These are phyloP conservation scores for Pulveroboletus frians DNA, from an alignment of 768 basidiomycete species.

Conservation along the genomic window DNA sequence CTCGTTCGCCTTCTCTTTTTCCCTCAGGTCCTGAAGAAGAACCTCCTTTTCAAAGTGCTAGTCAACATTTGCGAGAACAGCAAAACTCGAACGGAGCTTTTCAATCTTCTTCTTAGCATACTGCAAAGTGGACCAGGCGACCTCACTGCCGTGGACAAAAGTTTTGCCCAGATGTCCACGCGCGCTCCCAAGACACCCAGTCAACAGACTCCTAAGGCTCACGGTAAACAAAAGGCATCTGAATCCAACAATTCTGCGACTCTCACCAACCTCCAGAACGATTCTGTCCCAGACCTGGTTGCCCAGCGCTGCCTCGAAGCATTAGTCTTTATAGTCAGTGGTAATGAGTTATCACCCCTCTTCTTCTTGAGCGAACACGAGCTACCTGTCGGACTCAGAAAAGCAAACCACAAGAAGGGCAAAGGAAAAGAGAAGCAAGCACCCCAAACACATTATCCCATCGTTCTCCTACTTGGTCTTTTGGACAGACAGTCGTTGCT, in stretches of 20 bases:
- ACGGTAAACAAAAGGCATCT: slow-evolving; percentile 65
- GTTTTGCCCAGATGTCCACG: slow-evolving; percentile 87
- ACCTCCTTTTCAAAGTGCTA: slow-evolving; percentile 80
- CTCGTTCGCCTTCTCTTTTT: slow-evolving; percentile 93
- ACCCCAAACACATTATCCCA: slow-evolving; percentile 81
- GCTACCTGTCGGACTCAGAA: slow-evolving; percentile 70
- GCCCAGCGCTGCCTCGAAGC: slow-evolving; percentile 94
- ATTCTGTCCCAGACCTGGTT: slow-evolving; percentile 86
- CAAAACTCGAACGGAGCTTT: slow-evolving; percentile 84
- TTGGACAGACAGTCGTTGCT: slow-evolving; percentile 84
- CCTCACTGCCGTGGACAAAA: slow-evolving; percentile 85
- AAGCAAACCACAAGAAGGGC: slow-evolving; percentile 71
- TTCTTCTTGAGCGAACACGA: slow-evolving; percentile 98
- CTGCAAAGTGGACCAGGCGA: slow-evolving; percentile 95
- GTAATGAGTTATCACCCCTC: slow-evolving; percentile 77
- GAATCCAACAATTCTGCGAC: slow-evolving; percentile 50
- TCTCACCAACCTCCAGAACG: slow-evolving; percentile 54
- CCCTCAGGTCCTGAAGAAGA: slow-evolving; percentile 87
- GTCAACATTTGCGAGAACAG: slow-evolving; percentile 95
- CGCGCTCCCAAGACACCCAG: slow-evolving; percentile 50
- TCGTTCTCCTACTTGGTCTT: slow-evolving; percentile 82
- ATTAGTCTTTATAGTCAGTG: slow-evolving; percentile 77
- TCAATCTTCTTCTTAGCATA: slow-evolving; percentile 91
- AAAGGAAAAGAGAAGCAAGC: slow-evolving; percentile 91
- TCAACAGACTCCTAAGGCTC: slow-evolving; percentile 39